Evolutionary conservation across 768 basidiomycete genomes (phyloP), one percentile per base, ranked within the genome.

Genomic region (Psilocybe cubensis): DNA sequence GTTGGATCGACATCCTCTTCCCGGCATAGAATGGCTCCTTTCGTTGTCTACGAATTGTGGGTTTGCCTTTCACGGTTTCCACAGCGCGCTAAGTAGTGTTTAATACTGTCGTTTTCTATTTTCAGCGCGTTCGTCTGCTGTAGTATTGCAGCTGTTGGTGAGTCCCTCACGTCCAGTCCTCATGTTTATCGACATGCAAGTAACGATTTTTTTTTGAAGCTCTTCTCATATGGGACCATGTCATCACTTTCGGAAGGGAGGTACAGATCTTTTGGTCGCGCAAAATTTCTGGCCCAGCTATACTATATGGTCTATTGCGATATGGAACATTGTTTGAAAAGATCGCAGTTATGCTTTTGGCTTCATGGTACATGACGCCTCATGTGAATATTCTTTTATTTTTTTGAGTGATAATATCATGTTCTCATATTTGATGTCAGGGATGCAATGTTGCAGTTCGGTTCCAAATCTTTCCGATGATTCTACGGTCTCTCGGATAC

Each of bases 321-420:
- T 73, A 73, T 48, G 72, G 71, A 9, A 70, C 70, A 1, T 58
- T 72, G 5, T 47, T 70, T 40, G 70, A 72, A 48, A 72, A 72
- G 49, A 67, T 69, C 20, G 52, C 66, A 1, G 63, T 72, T n/a
- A 57, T 70, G 52, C 52, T 72, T 17, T 68, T 72, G 17, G 70
- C 71, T 1, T 72, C 71, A 23, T 72, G 68, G 71, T 68, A 69
- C 43, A 65, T 72, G 57, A 66, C 70, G 27, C 70, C 68, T 23
- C 58, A 62, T 23, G 71, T 72, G 62, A 49, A 69, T 60, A 18
- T 33, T 41, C 50, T 42, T 47, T 23, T 23, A 14, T 28, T 14
- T 12, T 23, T 40, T 2, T n/a, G 11, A 24, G 40, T 25, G 9
- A 18, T 28, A 18, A 27, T 23, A 10, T 27, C 27, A 25, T 11